Percentiles rank a stretch among this genome's conserved stretches.
Conservation (phyloP, 106 monocot species). For the Ottelia alismoides region DNA sequence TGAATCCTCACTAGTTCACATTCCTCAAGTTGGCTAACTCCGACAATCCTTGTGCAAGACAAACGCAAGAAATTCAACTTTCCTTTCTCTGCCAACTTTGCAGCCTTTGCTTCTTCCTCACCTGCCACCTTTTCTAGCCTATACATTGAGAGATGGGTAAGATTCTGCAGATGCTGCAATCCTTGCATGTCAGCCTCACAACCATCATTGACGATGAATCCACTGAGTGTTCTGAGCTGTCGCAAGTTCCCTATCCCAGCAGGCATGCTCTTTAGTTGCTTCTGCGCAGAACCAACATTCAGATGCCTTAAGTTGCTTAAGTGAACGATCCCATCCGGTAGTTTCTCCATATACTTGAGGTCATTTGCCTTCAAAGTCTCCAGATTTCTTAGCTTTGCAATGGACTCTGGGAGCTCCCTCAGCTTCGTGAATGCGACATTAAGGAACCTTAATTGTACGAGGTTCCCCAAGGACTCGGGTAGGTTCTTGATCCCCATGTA, state of each 20-base stretch:
- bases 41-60: background rate
- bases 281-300: background rate
- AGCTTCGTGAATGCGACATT: background rate
- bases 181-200: background rate
- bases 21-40: constrained; percentile 1
- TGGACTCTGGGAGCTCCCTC: background rate
- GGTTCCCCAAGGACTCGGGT: background rate
- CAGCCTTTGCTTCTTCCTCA: background rate
- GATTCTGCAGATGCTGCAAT: background rate
- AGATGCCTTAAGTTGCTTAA: background rate
- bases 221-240: background rate
- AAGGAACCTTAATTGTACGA: background rate
- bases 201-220: background rate
- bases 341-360: background rate
- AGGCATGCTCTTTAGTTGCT: constrained; percentile 8
- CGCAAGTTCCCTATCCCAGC: constrained; percentile 6
- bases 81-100: background rate
- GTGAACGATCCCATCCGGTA: background rate
- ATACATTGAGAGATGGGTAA: background rate
- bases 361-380: constrained; percentile 13
- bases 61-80: background rate
- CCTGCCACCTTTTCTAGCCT: background rate
- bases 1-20: constrained; percentile 7
- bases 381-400: constrained; percentile 16
- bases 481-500: constrained; percentile 4